Percentiles rank a stretch among this genome's conserved stretches.
phyloP scores from a whole-genome alignment of 1,284 basidiomycete genomes.

The Papiliotrema flavescens region DNA sequence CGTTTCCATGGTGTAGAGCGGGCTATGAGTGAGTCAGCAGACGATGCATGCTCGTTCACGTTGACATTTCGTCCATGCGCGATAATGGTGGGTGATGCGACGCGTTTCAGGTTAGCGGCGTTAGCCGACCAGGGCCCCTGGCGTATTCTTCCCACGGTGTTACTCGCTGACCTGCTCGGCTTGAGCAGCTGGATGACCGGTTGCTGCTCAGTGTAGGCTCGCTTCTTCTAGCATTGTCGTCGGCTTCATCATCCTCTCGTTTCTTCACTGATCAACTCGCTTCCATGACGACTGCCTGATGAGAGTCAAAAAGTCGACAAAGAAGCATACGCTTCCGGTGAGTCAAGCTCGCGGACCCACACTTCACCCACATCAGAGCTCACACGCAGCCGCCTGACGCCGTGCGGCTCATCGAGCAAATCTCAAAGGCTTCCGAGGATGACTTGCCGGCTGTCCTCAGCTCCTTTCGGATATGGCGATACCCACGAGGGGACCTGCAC shows the following conservation, averaged over 20 bases:
- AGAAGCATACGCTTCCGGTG: conserved; percentile 35
- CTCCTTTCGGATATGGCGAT: conserved; percentile 64
- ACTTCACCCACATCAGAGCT: neutral
- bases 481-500: conserved; percentile 95
- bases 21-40: no score
- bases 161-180: neutral
- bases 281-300: conserved; percentile 13
- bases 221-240: neutral
- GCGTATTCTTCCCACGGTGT: conserved; percentile 1
- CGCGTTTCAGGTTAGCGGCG: no score
- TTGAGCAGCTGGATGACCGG: no score
- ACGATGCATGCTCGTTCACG: no score
- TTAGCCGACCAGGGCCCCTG: no score
- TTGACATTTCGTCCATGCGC: no score
- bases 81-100: no score
- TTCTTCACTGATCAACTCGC: conserved; percentile 1
- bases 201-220: neutral
- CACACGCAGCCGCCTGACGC: conserved; percentile 30
- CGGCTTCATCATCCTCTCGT: neutral
- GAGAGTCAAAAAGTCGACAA: conserved; percentile 40
- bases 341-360: conserved; percentile 2
- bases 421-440: conserved; percentile 23
- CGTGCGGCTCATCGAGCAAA: conserved; percentile 28
- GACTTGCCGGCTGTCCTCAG: conserved; percentile 25
- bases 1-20: no score